A percentile compares a stretch with the other conserved stretches of the same genome.
Evolutionary conservation across 139 green algal genomes (phyloP).

Genomic region (Chlorella sp.): DNA sequence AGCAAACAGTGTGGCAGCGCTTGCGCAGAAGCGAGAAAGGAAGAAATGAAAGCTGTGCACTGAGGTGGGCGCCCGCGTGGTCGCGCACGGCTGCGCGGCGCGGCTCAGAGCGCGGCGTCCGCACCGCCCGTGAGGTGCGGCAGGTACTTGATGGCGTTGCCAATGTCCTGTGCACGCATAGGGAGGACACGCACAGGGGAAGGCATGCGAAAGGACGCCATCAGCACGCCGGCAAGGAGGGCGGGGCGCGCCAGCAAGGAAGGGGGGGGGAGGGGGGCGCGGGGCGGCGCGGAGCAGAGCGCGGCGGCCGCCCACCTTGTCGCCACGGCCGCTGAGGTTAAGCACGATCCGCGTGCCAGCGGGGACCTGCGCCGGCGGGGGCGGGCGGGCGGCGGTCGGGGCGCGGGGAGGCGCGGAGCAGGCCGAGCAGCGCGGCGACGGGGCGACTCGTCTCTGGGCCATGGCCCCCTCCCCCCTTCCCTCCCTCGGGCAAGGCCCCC

Average conservation of each 20-base stretch:
- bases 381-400: background rate
- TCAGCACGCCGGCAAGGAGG: background rate
- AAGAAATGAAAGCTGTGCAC: too few relatives aligned
- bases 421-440: background rate
- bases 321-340: slow-evolving; percentile 90
- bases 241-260: too few relatives aligned
- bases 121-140: slow-evolving; percentile 25
- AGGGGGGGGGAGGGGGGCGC: background rate
- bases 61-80: too few relatives aligned
- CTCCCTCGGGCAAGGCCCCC: too few relatives aligned
- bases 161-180: background rate
- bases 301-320: slow-evolving; percentile 78
- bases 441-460: background rate
- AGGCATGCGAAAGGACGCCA: background rate
- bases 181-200: background rate
- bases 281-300: background rate
- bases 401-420: background rate
- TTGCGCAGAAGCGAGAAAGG: too few relatives aligned
- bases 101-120: too few relatives aligned
- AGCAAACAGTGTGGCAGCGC: too few relatives aligned
- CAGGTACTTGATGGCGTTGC: slow-evolving; percentile 32
- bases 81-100: too few relatives aligned
- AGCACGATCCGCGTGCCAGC: slow-evolving; percentile 87
- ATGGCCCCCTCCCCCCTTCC: too few relatives aligned
- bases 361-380: slow-evolving; percentile 82